Percentiles rank a stretch among this genome's conserved stretches.
These are phyloP conservation scores for Fusarium sp. DNA, from an alignment of 2,329 filamentous ascomycete genomes.

Conservation along the genomic window DNA sequence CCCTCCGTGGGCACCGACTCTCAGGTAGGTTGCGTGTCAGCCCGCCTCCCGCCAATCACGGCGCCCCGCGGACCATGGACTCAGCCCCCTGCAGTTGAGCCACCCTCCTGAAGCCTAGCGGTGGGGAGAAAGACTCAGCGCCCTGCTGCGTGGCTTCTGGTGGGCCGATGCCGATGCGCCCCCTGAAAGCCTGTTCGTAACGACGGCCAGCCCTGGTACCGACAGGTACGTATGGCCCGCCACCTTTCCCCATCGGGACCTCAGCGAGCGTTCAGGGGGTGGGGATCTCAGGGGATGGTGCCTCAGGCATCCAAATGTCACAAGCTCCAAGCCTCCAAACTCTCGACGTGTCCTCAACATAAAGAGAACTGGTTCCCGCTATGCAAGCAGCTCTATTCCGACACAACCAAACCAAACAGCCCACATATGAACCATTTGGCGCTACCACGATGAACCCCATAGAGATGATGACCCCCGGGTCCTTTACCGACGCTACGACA, in stretches of 20 bases:
- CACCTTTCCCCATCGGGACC: constrained; percentile 24
- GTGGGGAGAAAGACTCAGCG: constrained; percentile 6
- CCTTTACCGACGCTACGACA: constrained; percentile 58
- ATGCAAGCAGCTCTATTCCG: constrained; percentile 25
- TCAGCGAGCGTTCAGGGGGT: constrained; percentile 31
- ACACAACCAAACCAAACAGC: constrained; percentile 25
- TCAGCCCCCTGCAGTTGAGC: constrained; percentile 38
- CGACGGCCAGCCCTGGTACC: constrained; percentile 23
- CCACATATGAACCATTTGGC: constrained; percentile 26
- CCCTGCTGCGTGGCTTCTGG: constrained; percentile 28
- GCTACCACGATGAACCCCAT: constrained; percentile 7
- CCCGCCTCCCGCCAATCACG: constrained; percentile 32
- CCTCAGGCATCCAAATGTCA: constrained; percentile 46
- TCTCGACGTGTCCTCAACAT: constrained; percentile 52
- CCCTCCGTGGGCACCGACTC: constrained; percentile 9
- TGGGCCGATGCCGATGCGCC: constrained; percentile 21
- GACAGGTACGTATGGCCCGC: constrained; percentile 21
- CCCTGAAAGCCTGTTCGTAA: constrained; percentile 34
- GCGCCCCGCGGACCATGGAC: not conserved
- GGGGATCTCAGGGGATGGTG: constrained; percentile 34
- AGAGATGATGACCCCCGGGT: constrained; percentile 29
- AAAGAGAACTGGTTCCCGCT: constrained; percentile 49
- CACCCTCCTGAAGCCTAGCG: constrained; percentile 26
- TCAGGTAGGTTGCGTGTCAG: constrained; percentile 10
- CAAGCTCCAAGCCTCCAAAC: constrained; percentile 26